These are phyloP conservation scores for Tolypocladium amazonense DNA, from an alignment of 2,329 filamentous ascomycete species.

Conservation along the genomic window DNA sequence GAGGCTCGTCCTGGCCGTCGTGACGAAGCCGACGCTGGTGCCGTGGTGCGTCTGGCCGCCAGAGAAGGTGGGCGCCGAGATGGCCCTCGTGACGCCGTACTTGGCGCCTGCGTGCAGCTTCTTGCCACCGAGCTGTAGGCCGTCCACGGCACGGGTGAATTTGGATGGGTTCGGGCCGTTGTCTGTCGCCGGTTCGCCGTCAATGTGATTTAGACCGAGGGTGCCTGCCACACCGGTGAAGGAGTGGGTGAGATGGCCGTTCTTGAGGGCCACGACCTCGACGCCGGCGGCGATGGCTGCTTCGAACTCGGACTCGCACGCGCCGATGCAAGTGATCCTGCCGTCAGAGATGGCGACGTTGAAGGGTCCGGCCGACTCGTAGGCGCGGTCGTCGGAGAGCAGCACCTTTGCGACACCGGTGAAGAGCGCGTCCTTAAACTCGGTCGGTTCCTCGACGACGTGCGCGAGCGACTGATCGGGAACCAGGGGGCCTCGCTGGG, in stretches of 20 bases:
- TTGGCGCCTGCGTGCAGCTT: conserved; percentile 41
- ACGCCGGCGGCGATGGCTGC: conserved; percentile 21
- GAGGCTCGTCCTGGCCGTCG: conserved; percentile 34
- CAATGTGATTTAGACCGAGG: conserved; percentile 54
- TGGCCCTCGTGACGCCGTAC: conserved; percentile 48
- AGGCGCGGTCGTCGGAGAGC: conserved; percentile 30
- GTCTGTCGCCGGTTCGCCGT: conserved; percentile 42
- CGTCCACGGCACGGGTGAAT: conserved; percentile 50
- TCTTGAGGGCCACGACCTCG: conserved; percentile 34
- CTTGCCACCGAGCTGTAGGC: conserved; percentile 42
- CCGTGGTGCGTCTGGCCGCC: conserved; percentile 37
- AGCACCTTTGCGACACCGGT: conserved; percentile 43
- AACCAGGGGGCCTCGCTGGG: conserved; percentile 24
- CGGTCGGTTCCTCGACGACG: conserved; percentile 28
- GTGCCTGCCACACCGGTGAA: conserved; percentile 51
- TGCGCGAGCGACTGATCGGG: conserved; percentile 29
- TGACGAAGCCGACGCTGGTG: conserved; percentile 48
- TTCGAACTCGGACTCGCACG: conserved; percentile 34
- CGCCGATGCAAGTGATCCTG: conserved; percentile 44
- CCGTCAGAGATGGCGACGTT: conserved; percentile 44
- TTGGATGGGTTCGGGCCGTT: conserved; percentile 34
- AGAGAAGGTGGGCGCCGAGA: conserved; percentile 42
- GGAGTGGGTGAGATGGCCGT: conserved; percentile 50
- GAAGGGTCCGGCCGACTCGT: conserved; percentile 23
- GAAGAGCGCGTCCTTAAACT: conserved; percentile 36